Percentiles rank a stretch among this genome's conserved stretches.
These are phyloP conservation scores for Kalmanozyma brasiliensis DNA, from an alignment of 1,284 basidiomycete species.

Conservation along the genomic window DNA sequence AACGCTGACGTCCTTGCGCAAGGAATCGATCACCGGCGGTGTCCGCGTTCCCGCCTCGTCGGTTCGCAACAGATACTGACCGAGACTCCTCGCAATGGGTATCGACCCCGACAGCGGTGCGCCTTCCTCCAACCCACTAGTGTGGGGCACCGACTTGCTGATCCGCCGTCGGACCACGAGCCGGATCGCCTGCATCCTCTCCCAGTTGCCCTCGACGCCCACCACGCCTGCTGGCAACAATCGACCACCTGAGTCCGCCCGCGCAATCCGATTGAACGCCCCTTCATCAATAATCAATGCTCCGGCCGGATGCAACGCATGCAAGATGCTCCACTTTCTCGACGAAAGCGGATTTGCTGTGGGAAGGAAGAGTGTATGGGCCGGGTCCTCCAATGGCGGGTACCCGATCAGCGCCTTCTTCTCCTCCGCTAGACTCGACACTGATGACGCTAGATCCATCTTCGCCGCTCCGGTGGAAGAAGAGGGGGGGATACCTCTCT, in stretches of 20 bases:
- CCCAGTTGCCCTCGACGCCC: slow-evolving; percentile 87
- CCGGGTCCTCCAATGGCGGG: slow-evolving; percentile 70
- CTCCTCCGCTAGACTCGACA: slow-evolving; percentile 35
- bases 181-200: slow-evolving; percentile 90
- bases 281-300: slow-evolving; percentile 88
- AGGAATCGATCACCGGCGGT: slow-evolving; percentile 41
- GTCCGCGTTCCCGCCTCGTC: slow-evolving; percentile 33
- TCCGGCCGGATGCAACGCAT: slow-evolving; percentile 89
- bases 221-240: slow-evolving; percentile 90
- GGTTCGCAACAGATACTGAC: slow-evolving; percentile 32
- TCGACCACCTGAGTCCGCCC: slow-evolving; percentile 86
- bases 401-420: slow-evolving; percentile 45
- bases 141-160: slow-evolving; percentile 22
- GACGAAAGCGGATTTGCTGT: slow-evolving; percentile 81
- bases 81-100: slow-evolving; percentile 20
- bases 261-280: slow-evolving; percentile 84
- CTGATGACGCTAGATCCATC: slow-evolving; percentile 47
- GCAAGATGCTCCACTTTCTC: slow-evolving; percentile 92
- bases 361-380: slow-evolving; percentile 88
- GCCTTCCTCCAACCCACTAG: slow-evolving; percentile 23
- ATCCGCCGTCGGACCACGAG: slow-evolving; percentile 74
- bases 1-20: slow-evolving; percentile 18
- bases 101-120: slow-evolving; percentile 18
- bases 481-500: slow-evolving; percentile 30
- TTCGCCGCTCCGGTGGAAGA: not conserved